Evolutionary conservation across 805 yeast genomes (phyloP).

Genomic region (Nakazawaea wyomingensis): DNA sequence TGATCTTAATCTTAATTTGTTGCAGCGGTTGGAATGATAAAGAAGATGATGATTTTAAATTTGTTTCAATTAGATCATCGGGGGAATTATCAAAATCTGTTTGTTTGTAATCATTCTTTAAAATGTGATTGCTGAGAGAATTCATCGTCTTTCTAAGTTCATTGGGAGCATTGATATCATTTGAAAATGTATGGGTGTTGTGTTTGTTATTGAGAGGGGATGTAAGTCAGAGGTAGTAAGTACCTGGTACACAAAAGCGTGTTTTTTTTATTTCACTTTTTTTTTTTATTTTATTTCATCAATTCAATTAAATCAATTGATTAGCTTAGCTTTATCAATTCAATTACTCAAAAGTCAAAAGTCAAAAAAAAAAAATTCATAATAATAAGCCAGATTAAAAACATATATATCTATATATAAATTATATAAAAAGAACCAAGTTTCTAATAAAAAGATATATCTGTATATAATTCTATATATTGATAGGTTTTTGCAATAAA

Average conservation of each 20-base stretch:
- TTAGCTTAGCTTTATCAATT: no score
- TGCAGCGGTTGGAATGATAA: background rate
- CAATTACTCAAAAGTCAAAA: no score
- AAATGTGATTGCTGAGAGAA: background rate
- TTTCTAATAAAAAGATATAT: no score
- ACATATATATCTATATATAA: no score
- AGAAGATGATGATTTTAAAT: background rate
- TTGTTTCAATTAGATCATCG: background rate
- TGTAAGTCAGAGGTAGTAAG: no score
- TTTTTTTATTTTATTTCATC: background rate
- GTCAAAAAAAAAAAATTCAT: no score
- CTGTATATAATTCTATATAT: conserved; percentile 7
- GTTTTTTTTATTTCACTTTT: background rate
- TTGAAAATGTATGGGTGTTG: no score
- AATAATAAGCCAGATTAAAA: no score
- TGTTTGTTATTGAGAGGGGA: no score
- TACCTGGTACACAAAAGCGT: background rate
- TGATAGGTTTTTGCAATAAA: conserved; percentile 46
- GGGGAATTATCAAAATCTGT: conserved; percentile 4
- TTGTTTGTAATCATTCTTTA: conserved; percentile 4
- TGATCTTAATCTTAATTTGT: background rate
- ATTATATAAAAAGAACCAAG: no score
- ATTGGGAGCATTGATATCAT: background rate
- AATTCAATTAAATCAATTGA: no score
- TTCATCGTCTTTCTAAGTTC: background rate